Conservation (phyloP, 768 basidiomycete species). For the Asterophora parasitica region DNA sequence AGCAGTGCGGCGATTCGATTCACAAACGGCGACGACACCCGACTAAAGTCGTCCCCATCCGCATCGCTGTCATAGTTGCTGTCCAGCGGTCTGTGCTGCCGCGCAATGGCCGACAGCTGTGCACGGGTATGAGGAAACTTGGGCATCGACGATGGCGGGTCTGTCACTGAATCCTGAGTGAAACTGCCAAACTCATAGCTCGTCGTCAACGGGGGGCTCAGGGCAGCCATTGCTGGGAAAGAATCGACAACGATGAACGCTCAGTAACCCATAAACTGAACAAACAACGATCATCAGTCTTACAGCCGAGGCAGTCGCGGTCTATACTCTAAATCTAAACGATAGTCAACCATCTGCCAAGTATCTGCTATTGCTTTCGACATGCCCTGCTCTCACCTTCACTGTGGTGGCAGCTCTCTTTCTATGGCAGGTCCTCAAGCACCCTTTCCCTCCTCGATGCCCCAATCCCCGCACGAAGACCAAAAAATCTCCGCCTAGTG, state of each 20-base stretch:
- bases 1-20: conserved; percentile 67
- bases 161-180: conserved; percentile 2
- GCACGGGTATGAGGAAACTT: conserved; percentile 82
- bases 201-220: conserved; percentile 8
- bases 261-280: conserved; percentile 2
- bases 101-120: conserved; percentile 68
- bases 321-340: no score
- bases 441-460: no score
- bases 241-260: not conserved
- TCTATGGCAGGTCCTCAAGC: no score
- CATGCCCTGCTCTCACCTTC: no score
- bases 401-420: no score
- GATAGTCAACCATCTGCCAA: no score
- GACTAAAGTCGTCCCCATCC: conserved; percentile 46
- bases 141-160: conserved; percentile 19
- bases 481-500: no score
- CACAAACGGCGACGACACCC: conserved; percentile 61
- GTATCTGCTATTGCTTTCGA: no score
- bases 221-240: conserved; percentile 11
- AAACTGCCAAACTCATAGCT: conserved; percentile 9
- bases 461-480: no score
- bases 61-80: conserved; percentile 47
- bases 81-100: conserved; percentile 63
- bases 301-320: not conserved
- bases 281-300: conserved; percentile 1